Base-by-base conservation (phyloP, 2,329 filamentous ascomycete genomes). In the Hirsutella minnesotensis region DNA sequence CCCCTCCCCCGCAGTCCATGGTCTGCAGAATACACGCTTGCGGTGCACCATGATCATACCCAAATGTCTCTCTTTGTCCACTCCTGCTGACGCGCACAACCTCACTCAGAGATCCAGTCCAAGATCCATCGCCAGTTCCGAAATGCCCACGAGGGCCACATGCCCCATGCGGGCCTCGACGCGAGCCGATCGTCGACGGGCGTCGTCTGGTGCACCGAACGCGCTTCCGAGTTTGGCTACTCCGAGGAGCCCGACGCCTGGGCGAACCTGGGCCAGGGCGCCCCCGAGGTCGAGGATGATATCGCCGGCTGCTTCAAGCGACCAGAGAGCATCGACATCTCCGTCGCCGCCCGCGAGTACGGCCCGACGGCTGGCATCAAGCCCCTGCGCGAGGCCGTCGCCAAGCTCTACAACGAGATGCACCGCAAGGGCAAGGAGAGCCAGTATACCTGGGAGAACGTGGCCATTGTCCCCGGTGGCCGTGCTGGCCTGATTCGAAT, bases 391-490 rank as follows among this genome's bases (percentile, higher is more conserved):
- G 84, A 87, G 57, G 90, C 90, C 16, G 88, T 96, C 37, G 90
- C 90, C 45, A 79, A 81, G 46, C 75, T 96, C 48, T 96, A 96
- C 75, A 96, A 96, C 57, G 83, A 83, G 61, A 85, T 90, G 63
- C 90, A 95, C 57, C 81, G 90, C 50, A 68, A 90, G 66, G 87
- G 84, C 57, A 94, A 92, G 68, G 73, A 79, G 10, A 90, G 83
- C 63, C 74, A 94, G 66, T 96, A 96, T 63, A 94, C 86, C 5
- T 95, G 86, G 84, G 90, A 96, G 70, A 96, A 96, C 62, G 90
- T 95, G 16, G 89, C 86, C 61, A 94, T 96, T 60, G 90, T 96
- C 3, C 90, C 90, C 38, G 89, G 89, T 62, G 90, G 90, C 33
- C 79, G 90, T 54, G 90, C 90, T 29, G 90, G 90, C 39, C 69